phyloP scores from a whole-genome alignment of 805 yeast genomes.

The Saccharomycopsis sp. region DNA sequence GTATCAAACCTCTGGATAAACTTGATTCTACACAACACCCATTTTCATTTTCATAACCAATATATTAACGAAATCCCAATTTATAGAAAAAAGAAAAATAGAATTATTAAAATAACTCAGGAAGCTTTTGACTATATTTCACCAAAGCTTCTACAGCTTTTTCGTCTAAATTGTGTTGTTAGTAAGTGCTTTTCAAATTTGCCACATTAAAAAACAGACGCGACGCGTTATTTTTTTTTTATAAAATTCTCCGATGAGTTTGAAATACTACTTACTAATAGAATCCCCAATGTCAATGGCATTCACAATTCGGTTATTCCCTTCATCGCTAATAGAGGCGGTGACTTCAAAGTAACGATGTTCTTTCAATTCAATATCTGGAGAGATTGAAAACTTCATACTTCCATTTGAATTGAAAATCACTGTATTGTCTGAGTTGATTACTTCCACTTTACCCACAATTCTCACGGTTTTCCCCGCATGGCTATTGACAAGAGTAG shows the following conservation, averaged over 20 bases:
- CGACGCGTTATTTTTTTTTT: neutral
- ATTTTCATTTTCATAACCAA: neutral
- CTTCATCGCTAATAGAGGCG: constrained; percentile 10
- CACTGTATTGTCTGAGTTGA: constrained; percentile 3
- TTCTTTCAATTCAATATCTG: constrained; percentile 11
- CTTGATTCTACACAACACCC: neutral
- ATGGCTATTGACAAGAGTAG: constrained; percentile 7
- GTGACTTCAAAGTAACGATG: constrained; percentile 14
- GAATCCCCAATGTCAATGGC: neutral
- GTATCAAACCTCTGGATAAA: neutral
- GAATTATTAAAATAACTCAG: constrained; percentile 17
- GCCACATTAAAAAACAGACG: neutral
- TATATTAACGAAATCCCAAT: neutral
- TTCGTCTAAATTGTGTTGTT: constrained; percentile 8
- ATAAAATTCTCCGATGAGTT: neutral
- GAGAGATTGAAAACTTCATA: constrained; percentile 9
- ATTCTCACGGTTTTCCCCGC: constrained; percentile 11
- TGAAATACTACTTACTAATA: neutral
- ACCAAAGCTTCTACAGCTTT: constrained; percentile 15
- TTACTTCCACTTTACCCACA: constrained; percentile 11
- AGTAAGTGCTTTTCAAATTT: neutral
- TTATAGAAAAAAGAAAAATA: too few species aligned
- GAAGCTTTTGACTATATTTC: constrained; percentile 15
- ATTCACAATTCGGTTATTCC: constrained; percentile 1
- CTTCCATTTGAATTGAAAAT: constrained; percentile 10